Evolutionary conservation across 768 basidiomycete species (phyloP).

Genomic region (Hypholoma sublateritium): DNA sequence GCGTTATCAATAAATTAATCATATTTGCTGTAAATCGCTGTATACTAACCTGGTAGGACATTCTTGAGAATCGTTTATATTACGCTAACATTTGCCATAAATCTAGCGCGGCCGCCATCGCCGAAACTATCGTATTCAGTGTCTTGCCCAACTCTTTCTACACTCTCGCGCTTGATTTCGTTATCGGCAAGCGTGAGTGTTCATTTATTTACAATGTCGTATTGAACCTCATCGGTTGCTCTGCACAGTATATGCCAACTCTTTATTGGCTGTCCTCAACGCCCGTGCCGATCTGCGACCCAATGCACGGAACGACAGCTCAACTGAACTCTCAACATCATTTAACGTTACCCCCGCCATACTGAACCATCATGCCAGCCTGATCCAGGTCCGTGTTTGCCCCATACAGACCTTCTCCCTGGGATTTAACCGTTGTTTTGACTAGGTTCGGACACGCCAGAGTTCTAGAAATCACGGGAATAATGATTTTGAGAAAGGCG

Average conservation of each 20-base stretch:
- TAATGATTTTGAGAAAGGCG: background rate
- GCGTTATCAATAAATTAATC: slow-evolving; percentile 43
- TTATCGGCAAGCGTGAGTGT: slow-evolving; percentile 48
- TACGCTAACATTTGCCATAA: background rate
- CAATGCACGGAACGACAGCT: slow-evolving; percentile 14
- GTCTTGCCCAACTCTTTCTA: slow-evolving; percentile 43
- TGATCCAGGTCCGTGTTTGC: slow-evolving; percentile 19
- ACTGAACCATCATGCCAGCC: slow-evolving; percentile 2
- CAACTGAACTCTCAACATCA: slow-evolving; percentile 32
- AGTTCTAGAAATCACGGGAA: slow-evolving; percentile 6
- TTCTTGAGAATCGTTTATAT: background rate
- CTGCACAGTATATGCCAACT: slow-evolving; percentile 44
- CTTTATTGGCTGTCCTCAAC: slow-evolving; percentile 44
- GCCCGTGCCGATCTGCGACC: slow-evolving; percentile 34
- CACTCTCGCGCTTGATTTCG: slow-evolving; percentile 48
- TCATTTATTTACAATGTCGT: background rate
- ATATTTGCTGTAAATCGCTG: slow-evolving; percentile 52
- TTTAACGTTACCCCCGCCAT: background rate
- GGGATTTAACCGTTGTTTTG: background rate
- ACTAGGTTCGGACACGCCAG: slow-evolving; percentile 17
- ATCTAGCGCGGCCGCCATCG: slow-evolving; percentile 35
- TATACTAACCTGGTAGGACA: slow-evolving; percentile 46
- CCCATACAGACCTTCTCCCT: background rate
- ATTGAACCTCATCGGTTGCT: background rate
- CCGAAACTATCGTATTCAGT: slow-evolving; percentile 41